These are phyloP conservation scores for Patellaria atrata DNA, from an alignment of 495 filamentous ascomycete species.

Conservation along the genomic window DNA sequence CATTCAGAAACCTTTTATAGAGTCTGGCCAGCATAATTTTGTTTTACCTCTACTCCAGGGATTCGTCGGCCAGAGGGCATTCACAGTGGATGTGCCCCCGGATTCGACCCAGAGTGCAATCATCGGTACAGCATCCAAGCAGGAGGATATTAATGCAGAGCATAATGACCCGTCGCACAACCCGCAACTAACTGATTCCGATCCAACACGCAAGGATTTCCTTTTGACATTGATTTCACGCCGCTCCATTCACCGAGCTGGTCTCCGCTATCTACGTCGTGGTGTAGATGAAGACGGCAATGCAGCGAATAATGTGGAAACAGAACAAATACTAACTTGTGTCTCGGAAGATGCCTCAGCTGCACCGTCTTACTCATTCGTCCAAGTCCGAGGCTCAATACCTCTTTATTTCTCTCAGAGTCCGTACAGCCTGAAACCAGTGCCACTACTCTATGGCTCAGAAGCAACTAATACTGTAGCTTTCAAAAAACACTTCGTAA, in stretches of 20 bases:
- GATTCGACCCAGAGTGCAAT: conserved; percentile 16
- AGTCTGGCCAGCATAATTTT: conserved; percentile 47
- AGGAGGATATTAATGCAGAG: conserved; percentile 13
- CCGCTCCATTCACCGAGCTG: conserved; percentile 67
- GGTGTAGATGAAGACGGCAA: conserved; percentile 80
- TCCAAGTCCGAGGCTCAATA: conserved; percentile 77
- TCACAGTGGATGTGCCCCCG: conserved; percentile 40
- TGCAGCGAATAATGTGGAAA: conserved; percentile 83
- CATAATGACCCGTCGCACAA: neutral
- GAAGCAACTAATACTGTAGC: conserved; percentile 59
- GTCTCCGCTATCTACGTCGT: conserved; percentile 79
- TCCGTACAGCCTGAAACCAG: conserved; percentile 81
- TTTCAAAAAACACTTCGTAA: conserved; percentile 63
- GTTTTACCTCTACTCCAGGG: conserved; percentile 83
- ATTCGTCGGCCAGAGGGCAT: conserved; percentile 79
- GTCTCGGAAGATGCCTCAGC: conserved; percentile 43
- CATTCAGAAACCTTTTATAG: conserved; percentile 58
- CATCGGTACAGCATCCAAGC: conserved; percentile 14
- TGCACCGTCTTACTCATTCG: conserved; percentile 57
- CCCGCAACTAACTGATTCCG: conserved; percentile 2
- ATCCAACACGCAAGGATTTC: conserved; percentile 29
- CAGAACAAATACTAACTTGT: conserved; percentile 75
- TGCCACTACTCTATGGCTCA: conserved; percentile 67
- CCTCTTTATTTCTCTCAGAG: conserved; percentile 88
- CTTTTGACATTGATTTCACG: conserved; percentile 79